Percentiles rank a stretch among this genome's conserved stretches.
These are phyloP conservation scores for Arthroderma sp. DNA, from an alignment of 2,329 filamentous ascomycete species.

Conservation along the genomic window DNA sequence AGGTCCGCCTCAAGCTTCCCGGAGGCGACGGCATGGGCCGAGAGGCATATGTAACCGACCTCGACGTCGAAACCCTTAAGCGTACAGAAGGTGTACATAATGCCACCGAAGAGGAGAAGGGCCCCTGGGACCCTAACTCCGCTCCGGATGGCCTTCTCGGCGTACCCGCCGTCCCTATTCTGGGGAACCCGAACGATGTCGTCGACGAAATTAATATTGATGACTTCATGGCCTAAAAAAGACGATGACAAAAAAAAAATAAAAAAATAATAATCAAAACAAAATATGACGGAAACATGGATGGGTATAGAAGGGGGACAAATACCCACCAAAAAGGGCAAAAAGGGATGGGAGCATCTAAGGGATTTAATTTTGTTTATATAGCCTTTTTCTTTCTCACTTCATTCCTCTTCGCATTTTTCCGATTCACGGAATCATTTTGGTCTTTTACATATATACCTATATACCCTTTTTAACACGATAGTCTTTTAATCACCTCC, in stretches of 20 bases:
- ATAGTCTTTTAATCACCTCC: too few species aligned
- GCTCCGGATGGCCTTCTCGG: conserved; percentile 8
- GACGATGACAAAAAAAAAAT: not conserved
- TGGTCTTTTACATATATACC: too few species aligned
- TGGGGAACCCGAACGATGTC: conserved; percentile 9
- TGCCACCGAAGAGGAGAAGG: conserved; percentile 76
- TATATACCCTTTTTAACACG: too few species aligned
- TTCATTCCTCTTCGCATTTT: too few species aligned
- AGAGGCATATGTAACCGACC: conserved; percentile 74
- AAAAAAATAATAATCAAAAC: too few species aligned
- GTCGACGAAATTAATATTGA: conserved; percentile 15
- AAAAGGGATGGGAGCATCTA: too few species aligned
- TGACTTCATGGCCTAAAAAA: conserved; percentile 15
- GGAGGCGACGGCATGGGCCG: conserved; percentile 74
- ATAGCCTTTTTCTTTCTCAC: too few species aligned
- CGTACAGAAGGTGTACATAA: conserved; percentile 72
- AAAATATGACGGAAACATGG: too few species aligned
- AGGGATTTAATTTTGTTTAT: too few species aligned
- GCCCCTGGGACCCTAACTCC: conserved; percentile 45
- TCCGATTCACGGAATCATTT: too few species aligned
- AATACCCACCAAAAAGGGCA: too few species aligned
- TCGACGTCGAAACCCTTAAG: conserved; percentile 81
- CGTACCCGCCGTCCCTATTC: conserved; percentile 9
- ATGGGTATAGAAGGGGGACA: too few species aligned
- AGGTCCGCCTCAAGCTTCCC: conserved; percentile 71